phyloP scores from a whole-genome alignment of 1,284 basidiomycete genomes.

The Ganoderma sinense region DNA sequence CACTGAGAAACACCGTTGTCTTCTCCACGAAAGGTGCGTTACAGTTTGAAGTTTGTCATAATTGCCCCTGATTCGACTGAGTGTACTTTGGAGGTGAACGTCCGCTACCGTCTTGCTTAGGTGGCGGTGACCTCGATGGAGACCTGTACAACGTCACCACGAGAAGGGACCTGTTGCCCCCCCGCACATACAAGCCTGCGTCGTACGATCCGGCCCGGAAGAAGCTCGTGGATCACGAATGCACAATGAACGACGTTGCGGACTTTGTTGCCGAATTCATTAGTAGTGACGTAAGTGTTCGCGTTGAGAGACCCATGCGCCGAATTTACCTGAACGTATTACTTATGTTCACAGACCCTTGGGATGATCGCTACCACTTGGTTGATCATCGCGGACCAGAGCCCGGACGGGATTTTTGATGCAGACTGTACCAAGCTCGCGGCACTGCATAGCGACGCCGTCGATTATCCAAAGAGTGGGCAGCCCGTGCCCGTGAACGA shows the following conservation, averaged over 20 bases:
- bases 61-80: background rate
- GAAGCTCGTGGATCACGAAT: slow-evolving; percentile 57
- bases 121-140: slow-evolving; percentile 73
- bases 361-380: slow-evolving; percentile 68
- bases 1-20: slow-evolving; percentile 63
- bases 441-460: slow-evolving; percentile 72
- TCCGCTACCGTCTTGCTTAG: slow-evolving; percentile 68
- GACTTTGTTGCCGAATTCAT: slow-evolving; percentile 81
- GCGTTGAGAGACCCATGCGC: no score
- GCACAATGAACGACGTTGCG: slow-evolving; percentile 73
- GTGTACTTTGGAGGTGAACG: slow-evolving; percentile 51
- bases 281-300: slow-evolving; percentile 60
- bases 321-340: slow-evolving; percentile 6
- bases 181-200: slow-evolving; percentile 49
- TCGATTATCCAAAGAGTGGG: slow-evolving; percentile 73
- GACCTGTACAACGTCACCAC: slow-evolving; percentile 64
- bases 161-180: slow-evolving; percentile 29
- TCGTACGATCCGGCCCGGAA: slow-evolving; percentile 58
- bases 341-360: slow-evolving; percentile 49
- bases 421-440: slow-evolving; percentile 68
- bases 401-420: slow-evolving; percentile 60
- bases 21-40: slow-evolving; percentile 61
- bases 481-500: slow-evolving; percentile 55
- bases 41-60: background rate
- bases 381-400: slow-evolving; percentile 75